A percentile compares a stretch with the other conserved stretches of the same genome.
phyloP scores from a whole-genome alignment of 352 stramenopile species.

The Peronospora farinosa region DNA sequence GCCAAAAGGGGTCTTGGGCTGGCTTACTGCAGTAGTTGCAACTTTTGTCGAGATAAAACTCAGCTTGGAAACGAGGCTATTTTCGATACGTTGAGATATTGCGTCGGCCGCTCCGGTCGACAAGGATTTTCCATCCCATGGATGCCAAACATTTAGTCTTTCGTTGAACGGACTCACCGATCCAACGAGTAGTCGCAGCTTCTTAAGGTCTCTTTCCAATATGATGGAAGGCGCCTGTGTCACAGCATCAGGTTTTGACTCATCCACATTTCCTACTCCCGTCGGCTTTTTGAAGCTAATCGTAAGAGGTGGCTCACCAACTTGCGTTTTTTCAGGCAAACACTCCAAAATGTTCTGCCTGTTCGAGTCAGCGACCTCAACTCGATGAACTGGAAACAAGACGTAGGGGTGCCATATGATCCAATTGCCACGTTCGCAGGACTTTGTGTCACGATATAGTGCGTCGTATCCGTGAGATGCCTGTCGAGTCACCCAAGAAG shows the following conservation, averaged over 20 bases:
- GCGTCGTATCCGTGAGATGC: slow-evolving; percentile 43
- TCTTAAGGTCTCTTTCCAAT: slow-evolving; percentile 14
- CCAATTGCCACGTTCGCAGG: slow-evolving; percentile 12
- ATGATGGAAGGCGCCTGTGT: slow-evolving; percentile 5
- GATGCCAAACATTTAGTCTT: slow-evolving; percentile 30
- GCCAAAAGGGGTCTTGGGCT: slow-evolving; percentile 37
- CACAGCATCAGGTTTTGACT: slow-evolving; percentile 1
- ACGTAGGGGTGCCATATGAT: slow-evolving; percentile 45
- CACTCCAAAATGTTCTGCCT: slow-evolving; percentile 7
- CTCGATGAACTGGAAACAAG: slow-evolving; percentile 39
- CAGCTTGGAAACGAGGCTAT: slow-evolving; percentile 38
- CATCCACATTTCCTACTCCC: neutral
- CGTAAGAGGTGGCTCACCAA: slow-evolving; percentile 3
- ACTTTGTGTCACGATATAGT: slow-evolving; percentile 28
- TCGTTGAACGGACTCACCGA: slow-evolving; percentile 29
- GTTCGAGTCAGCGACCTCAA: slow-evolving; percentile 26
- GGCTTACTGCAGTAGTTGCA: neutral
- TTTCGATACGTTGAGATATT: slow-evolving; percentile 36
- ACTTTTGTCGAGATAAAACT: slow-evolving; percentile 21
- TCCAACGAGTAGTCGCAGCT: slow-evolving; percentile 17
- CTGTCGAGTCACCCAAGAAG: slow-evolving; percentile 46
- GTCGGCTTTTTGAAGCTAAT: slow-evolving; percentile 20
- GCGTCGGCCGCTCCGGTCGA: slow-evolving; percentile 25
- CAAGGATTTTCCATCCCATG: slow-evolving; percentile 44
- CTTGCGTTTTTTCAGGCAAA: slow-evolving; percentile 21